Conservation (phyloP, 2,329 filamentous ascomycete species). For the Endothia cerciana region DNA sequence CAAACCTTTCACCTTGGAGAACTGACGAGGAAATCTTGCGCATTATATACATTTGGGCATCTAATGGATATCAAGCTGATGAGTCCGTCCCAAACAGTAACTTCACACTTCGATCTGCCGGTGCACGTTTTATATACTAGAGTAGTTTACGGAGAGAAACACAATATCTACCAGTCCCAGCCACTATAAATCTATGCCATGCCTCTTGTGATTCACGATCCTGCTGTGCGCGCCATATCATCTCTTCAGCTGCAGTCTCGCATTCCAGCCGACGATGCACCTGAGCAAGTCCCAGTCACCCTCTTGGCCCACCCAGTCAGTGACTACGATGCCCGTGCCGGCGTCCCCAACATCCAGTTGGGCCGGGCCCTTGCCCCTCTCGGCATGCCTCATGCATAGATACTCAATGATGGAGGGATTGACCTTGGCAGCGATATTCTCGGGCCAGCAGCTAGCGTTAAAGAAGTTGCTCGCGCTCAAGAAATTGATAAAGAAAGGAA, state of each 20-base stretch:
- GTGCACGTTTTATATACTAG: constrained; percentile 17
- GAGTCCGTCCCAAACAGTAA: not conserved
- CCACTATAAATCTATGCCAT: not conserved
- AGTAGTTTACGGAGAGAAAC: not conserved
- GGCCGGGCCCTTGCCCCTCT: constrained; percentile 52
- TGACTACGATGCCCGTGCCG: constrained; percentile 84
- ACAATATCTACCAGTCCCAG: not conserved
- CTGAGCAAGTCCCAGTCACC: constrained; percentile 91
- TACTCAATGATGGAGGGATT: constrained; percentile 76
- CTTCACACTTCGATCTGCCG: not conserved
- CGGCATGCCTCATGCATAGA: constrained; percentile 61
- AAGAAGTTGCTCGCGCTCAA: constrained; percentile 92
- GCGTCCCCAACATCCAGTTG: constrained; percentile 67
- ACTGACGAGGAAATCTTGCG: constrained; percentile 52
- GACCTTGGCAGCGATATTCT: constrained; percentile 83
- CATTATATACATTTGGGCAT: not conserved
- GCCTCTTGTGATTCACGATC: not conserved
- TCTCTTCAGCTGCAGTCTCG: constrained; percentile 58
- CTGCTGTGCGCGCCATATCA: not conserved
- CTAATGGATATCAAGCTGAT: constrained; percentile 11
- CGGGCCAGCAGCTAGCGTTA: constrained; percentile 89
- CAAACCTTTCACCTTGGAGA: constrained; percentile 63
- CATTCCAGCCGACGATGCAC: constrained; percentile 91
- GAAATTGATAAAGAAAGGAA: constrained; percentile 88
- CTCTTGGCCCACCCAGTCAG: constrained; percentile 86